Evolutionary conservation across 208 protist species (phyloP), one percentile per base, ranked within the genome.

Genomic region (Leishmania braziliensis): DNA sequence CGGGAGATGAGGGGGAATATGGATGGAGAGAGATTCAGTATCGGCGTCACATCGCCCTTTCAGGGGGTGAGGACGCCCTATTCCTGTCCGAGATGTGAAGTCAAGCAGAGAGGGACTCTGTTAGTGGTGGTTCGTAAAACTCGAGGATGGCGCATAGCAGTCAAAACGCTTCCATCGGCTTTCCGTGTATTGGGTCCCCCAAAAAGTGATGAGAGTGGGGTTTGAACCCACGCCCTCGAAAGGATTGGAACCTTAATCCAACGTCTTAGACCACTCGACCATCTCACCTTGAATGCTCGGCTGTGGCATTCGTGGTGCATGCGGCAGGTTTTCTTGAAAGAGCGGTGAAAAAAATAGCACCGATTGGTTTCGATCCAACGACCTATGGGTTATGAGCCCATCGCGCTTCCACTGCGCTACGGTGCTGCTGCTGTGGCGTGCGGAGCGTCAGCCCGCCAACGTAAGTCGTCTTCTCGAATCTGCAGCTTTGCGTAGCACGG

Each of bases 341-440:
- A 26, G 5, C 3, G 26, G 50, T 76, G 84, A 93, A 97, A 95
- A 93, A 79, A 29, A 78, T 95, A 97, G 94, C 94, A 97, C 89
- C 94, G 94, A 91, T 95, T 96, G 95, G 95, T 95, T 96, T 97
- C 92, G 95, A 97, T 96, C 95, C 95, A 96, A 95, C 93, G 95
- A 92, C 95, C 95, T 97, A 96, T 96, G 92, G 93, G 93, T 97
- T 97, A 97, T 96, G 93, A 97, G 95, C 93, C 95, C 92, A 96
- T 96, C 95, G 93, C 95, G 93, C 95, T 97, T 91, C 95, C 93
- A 95, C 95, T 97, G 95, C 93, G 95, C 95, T 93, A 97, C 95
- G 93, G 89, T 97, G 94, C 94, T 97, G 84, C 87, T 39, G 0
- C 0, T 0, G 10, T 1, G 0, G 10, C 5, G 12, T 9, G 14